A percentile compares a stretch with the other conserved stretches of the same genome.
Conservation (phyloP, 1,139 yeast species). For the Suhomyces kunorum region DNA sequence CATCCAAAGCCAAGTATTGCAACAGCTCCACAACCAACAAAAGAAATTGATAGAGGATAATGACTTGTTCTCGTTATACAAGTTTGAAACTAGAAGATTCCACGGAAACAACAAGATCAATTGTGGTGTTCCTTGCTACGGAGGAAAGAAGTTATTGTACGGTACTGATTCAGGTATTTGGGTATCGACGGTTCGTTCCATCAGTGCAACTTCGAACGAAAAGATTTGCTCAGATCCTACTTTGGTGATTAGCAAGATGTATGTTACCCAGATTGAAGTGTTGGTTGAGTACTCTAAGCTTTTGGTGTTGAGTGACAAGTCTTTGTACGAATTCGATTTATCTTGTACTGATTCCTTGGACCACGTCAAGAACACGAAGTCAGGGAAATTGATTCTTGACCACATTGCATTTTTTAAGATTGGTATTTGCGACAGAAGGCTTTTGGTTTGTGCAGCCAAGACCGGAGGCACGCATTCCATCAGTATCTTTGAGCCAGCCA, state of each 20-base stretch:
- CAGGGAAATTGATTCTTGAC: slow-evolving; percentile 75
- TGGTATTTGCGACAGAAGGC: slow-evolving; percentile 87
- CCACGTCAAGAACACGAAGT: slow-evolving; percentile 65
- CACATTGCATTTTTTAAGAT: slow-evolving; percentile 89
- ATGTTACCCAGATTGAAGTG: slow-evolving; percentile 87
- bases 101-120: slow-evolving; percentile 72
- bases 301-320: slow-evolving; percentile 79
- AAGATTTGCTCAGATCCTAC: slow-evolving; percentile 69
- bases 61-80: slow-evolving; percentile 78
- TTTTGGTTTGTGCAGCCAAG: slow-evolving; percentile 87
- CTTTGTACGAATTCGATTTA: slow-evolving; percentile 79
- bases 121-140: slow-evolving; percentile 93
- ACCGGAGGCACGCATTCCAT: slow-evolving; percentile 74
- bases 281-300: slow-evolving; percentile 88
- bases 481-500: slow-evolving; percentile 79
- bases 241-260: slow-evolving; percentile 72
- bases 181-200: slow-evolving; percentile 62
- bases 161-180: slow-evolving; percentile 94
- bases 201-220: slow-evolving; percentile 45
- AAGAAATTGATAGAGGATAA: slow-evolving; percentile 66
- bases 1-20: slow-evolving; percentile 79
- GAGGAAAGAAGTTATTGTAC: slow-evolving; percentile 85
- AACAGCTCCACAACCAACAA: slow-evolving; percentile 79
- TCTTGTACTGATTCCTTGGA: slow-evolving; percentile 67
- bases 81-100: slow-evolving; percentile 73